Evolutionary conservation across 163 green algal genomes (phyloP).

Genomic region (Chlorella variabilis): DNA sequence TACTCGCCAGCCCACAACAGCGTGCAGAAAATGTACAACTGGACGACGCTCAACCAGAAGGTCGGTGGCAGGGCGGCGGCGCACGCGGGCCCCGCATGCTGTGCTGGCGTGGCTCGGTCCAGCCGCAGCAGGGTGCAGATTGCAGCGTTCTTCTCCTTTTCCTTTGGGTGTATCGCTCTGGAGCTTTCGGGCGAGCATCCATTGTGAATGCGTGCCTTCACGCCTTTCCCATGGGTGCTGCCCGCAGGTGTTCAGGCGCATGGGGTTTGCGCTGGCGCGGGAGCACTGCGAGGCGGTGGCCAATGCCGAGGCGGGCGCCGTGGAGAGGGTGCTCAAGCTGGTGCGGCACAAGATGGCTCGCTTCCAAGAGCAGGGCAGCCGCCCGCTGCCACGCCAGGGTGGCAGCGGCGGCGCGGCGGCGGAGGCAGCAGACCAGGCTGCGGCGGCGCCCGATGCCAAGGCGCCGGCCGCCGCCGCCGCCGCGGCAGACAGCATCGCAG

Average conservation of each 20-base stretch:
- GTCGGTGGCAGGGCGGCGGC: constrained; percentile 6
- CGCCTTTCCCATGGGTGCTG: too few relatives aligned
- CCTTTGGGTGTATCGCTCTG: background rate
- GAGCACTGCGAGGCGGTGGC: constrained; percentile 70
- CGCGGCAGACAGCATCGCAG: background rate
- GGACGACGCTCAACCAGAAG: constrained; percentile 92
- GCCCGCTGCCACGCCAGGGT: background rate
- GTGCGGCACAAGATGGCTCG: constrained; percentile 71
- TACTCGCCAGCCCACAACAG: constrained; percentile 90
- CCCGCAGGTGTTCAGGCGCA: constrained; percentile 74
- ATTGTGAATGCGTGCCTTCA: too few relatives aligned
- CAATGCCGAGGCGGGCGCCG: constrained; percentile 68
- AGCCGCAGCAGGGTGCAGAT: too few relatives aligned
- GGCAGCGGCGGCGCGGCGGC: background rate
- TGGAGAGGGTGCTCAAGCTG: constrained; percentile 89
- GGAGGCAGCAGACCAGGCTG: background rate
- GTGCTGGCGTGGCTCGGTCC: too few relatives aligned
- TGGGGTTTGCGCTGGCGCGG: constrained; percentile 78
- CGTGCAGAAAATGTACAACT: constrained; percentile 97
- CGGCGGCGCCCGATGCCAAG: background rate
- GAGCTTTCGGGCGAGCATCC: too few relatives aligned
- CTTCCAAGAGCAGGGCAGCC: constrained; percentile 47
- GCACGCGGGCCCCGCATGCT: background rate
- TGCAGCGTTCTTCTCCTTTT: too few relatives aligned
- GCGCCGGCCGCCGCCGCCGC: background rate